Evolutionary conservation across 495 filamentous ascomycete genomes (phyloP), one percentile per base, ranked within the genome.

Genomic region (Penicillium chermesinum): DNA sequence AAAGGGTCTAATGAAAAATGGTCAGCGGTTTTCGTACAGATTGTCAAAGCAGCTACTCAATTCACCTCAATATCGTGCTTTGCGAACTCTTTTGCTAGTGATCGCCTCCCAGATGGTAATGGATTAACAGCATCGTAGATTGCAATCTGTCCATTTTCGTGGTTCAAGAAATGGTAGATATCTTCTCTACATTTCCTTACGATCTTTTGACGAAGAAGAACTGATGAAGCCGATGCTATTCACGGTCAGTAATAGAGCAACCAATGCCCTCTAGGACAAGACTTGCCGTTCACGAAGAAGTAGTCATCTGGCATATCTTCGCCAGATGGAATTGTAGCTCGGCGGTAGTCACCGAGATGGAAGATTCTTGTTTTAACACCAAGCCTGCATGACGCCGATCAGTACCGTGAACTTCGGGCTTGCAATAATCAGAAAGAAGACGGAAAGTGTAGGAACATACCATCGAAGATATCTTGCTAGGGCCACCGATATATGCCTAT

Each of bases 41-140:
- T n/a, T n/a, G n/a, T n/a, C n/a, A n/a, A n/a, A n/a, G n/a, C n/a
- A n/a, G n/a, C n/a, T 3, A 9, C 18, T 33, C 20, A 27, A 55
- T 69, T 52, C 71, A 89, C 87, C 78, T 91, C 86, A 32, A 96
- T 89, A 60, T 95, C 87, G 65, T 95, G 88, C 68, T 95, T 97
- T 14, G 86, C 82, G 66, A 99, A 99, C 58, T 99, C 91, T 62
- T 94, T 94, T 0, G 90, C 91, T 7, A 99, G 74, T 6, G 91
- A 83, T 49, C 84, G 79, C 25, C 94, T 83, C n/a, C 89, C 91
- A 41, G 79, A 78, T 18, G 87, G 80, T 16, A 91, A 78, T 9
- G 91, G 89, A 59, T 97, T 97, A n/a, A 99, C 94, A 19, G 94
- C 93, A 72, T 99, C 94, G 58, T 97, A 99, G 42, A 99, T 97